Evolutionary conservation across 495 filamentous ascomycete species (phyloP).

Genomic region (Hypomontagnella submonticulosa): DNA sequence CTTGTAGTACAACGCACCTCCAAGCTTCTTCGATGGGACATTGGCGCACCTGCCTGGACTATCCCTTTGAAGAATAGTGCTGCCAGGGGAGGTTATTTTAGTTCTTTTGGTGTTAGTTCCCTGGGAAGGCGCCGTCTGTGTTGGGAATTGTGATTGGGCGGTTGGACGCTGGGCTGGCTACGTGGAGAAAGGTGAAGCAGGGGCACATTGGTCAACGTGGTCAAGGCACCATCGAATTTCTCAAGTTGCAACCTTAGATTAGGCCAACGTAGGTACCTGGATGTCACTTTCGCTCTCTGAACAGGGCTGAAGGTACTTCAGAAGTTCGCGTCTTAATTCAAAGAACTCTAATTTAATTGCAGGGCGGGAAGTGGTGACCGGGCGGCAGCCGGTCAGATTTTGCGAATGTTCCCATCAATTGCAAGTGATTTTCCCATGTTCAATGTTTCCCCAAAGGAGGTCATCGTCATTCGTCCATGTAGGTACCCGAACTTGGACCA

Average conservation of each 20-base stretch:
- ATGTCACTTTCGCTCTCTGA: conserved; percentile 26
- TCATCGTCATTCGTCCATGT: conserved; percentile 31
- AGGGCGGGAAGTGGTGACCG: conserved; percentile 40
- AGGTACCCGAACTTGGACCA: conserved; percentile 33
- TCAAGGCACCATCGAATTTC: conserved; percentile 28
- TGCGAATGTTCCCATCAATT: conserved; percentile 11
- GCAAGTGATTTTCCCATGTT: no score
- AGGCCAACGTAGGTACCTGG: conserved; percentile 10
- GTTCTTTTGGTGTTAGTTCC: conserved; percentile 33
- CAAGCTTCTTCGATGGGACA: conserved; percentile 25
- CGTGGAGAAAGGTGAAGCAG: conserved; percentile 39
- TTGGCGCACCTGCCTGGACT: conserved; percentile 35
- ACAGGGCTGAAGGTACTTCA: conserved; percentile 15
- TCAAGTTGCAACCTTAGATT: conserved; percentile 9
- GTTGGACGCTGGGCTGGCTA: conserved; percentile 4
- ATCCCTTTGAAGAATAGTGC: conserved; percentile 24
- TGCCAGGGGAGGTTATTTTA: conserved; percentile 40
- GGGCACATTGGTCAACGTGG: conserved; percentile 28
- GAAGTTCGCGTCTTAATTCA: conserved; percentile 2
- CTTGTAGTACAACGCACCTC: conserved; percentile 19
- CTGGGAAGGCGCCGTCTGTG: conserved; percentile 14
- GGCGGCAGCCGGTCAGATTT: conserved; percentile 30
- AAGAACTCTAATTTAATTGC: conserved; percentile 45
- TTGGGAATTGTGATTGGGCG: conserved; percentile 28
- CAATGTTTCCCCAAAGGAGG: not conserved